Evolutionary conservation across 202 grass and related monocot genomes (phyloP), one percentile per base, ranked within the genome.

Genomic region (Elaeis oleifera): DNA sequence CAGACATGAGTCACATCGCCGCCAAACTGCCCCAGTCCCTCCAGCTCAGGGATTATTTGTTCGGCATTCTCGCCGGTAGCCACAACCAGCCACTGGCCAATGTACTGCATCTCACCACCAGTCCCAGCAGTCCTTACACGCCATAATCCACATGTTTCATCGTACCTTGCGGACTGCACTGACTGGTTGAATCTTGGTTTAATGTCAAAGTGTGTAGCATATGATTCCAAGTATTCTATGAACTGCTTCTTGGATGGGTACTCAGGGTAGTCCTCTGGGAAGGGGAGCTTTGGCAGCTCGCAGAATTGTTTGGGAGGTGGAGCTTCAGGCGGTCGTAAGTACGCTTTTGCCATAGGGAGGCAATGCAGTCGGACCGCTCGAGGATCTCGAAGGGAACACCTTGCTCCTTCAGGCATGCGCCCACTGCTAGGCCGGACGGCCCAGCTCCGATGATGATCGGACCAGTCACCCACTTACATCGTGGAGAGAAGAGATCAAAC

Each of bases 261-360:
- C 50, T 76, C 72, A 0, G 79, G 79, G 67, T 65, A 81, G 55
- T 49, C 0, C 11, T 11, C 50, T 0, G 79, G 72, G 61, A 81
- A 81, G 23, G 71, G 67, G 54, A 81, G 28, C 5, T 6, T 31
- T 4, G 28, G 28, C 5, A 31, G 28, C 28, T 56, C 61, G 79
- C 90, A 89, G 76, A 95, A 95, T 60, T 81, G 76, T 64, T 95
- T 95, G n/a, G 79, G 55, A 81, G 75, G 23, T 65, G 67, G 54
- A 81, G 28, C 28, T 31, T 31, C 28, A 95, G 85, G 31, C 90
- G 76, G 56, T 95, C 68, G 54, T 95, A 95, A 1, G 90, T 95
- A 5, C 85, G 79, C 4, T 68, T 66, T 60, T 86, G 74, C 90
- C 90, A 95, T 0, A 89, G 71, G 2, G 90, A 83, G 28, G 28